Percentiles rank a stretch among this genome's conserved stretches.
Evolutionary conservation across 129 eudicot species (phyloP).

Genomic region (Flaveria bidentis): DNA sequence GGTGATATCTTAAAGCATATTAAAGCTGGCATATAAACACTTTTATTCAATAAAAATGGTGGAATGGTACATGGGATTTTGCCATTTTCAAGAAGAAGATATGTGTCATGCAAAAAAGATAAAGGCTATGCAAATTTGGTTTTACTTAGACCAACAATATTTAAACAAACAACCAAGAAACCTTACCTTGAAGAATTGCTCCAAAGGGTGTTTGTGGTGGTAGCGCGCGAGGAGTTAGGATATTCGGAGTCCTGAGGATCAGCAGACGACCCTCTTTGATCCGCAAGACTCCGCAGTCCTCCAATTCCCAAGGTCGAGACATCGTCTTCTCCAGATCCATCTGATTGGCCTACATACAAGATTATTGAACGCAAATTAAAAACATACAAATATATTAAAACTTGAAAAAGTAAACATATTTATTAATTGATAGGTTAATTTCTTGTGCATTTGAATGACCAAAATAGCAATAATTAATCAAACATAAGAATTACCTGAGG

Average conservation of each 20-base stretch:
- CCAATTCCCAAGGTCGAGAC: conserved; percentile 62
- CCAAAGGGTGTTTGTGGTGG: conserved; percentile 53
- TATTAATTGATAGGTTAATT: not conserved
- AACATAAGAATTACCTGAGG: conserved; percentile 62
- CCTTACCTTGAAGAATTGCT: conserved; percentile 76
- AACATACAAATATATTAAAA: not conserved
- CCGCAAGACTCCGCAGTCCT: conserved; percentile 38
- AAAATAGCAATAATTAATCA: conserved; percentile 1
- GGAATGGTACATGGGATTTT: conserved; percentile 55
- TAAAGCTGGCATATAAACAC: conserved; percentile 62
- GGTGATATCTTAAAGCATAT: conserved; percentile 68
- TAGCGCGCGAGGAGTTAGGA: conserved; percentile 40
- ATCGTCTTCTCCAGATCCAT: conserved; percentile 92
- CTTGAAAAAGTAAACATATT: not conserved
- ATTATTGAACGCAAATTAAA: not conserved
- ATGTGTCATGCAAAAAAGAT: conserved; percentile 56
- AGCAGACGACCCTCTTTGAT: conserved; percentile 45
- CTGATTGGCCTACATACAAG: conserved; percentile 63
- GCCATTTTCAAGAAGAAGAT: conserved; percentile 39
- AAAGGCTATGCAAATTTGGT: conserved; percentile 27
- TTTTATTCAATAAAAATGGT: conserved; percentile 59
- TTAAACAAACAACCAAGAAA: conserved; percentile 11
- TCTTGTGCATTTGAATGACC: conserved; percentile 5
- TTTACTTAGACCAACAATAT: conserved; percentile 7
- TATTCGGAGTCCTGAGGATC: conserved; percentile 53